Evolutionary conservation across 164 flowering plant genomes (phyloP).

Genomic region (Berberis thunbergii): DNA sequence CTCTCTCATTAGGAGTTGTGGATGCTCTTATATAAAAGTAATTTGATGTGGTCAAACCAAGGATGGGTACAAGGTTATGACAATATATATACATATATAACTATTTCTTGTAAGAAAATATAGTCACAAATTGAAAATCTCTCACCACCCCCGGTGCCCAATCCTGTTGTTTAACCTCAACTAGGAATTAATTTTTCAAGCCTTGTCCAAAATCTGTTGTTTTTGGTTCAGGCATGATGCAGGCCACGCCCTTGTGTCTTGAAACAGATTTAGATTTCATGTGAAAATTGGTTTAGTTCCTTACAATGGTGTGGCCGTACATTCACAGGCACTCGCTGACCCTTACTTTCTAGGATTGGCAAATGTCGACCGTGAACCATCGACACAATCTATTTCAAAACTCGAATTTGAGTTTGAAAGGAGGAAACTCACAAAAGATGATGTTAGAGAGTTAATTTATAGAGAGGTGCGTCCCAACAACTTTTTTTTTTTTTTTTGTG

Average conservation of each 20-base stretch:
- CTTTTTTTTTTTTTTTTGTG: not conserved
- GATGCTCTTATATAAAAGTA: too few species aligned
- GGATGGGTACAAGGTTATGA: too few species aligned
- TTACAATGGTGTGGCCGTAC: slow-evolving; percentile 6
- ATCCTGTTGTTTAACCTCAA: too few species aligned
- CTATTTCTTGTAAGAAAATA: too few species aligned
- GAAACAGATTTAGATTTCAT: not conserved
- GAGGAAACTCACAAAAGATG: slow-evolving; percentile 69
- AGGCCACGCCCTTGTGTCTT: not conserved
- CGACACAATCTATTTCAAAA: slow-evolving; percentile 73
- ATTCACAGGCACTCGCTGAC: slow-evolving; percentile 75
- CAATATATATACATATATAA: too few species aligned
- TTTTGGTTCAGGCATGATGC: too few species aligned
- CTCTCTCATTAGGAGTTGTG: too few species aligned
- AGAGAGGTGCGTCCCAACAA: slow-evolving; percentile 53
- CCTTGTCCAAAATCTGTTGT: too few species aligned
- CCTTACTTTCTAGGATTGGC: slow-evolving; percentile 81
- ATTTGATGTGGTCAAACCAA: too few species aligned
- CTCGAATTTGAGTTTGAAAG: slow-evolving; percentile 94
- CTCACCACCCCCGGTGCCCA: too few species aligned
- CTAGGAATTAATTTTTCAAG: too few species aligned
- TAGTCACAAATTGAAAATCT: too few species aligned
- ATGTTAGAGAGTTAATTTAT: slow-evolving; percentile 84
- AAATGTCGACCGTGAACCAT: slow-evolving; percentile 68
- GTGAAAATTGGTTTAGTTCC: not conserved